phyloP scores from a whole-genome alignment of 1,284 basidiomycete species.

The Limonomyces culmigenus region DNA sequence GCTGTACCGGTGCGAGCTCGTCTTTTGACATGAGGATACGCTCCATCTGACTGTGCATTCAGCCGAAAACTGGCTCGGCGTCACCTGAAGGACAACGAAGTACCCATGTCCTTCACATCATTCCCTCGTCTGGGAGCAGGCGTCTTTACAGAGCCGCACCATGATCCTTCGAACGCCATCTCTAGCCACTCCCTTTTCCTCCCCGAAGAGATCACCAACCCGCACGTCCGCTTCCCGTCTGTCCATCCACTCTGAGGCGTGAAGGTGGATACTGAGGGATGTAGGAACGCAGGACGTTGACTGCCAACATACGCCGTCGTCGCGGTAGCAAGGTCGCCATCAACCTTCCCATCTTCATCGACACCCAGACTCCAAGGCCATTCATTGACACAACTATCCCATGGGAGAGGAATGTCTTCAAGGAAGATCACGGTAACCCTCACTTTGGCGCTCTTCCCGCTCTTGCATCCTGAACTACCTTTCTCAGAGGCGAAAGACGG shows the following conservation, averaged over 20 bases:
- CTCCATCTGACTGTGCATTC: background rate
- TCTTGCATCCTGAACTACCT: no score
- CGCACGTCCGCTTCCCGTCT: slow-evolving; percentile 93
- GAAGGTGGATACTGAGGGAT: slow-evolving; percentile 6
- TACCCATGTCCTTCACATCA: slow-evolving; percentile 89
- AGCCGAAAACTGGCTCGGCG: slow-evolving; percentile 77
- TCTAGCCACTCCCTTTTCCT: slow-evolving; percentile 89
- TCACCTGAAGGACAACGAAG: slow-evolving; percentile 73
- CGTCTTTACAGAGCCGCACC: slow-evolving; percentile 85
- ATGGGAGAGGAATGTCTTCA: slow-evolving; percentile 63
- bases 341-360: slow-evolving; percentile 88
- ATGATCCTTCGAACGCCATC: slow-evolving; percentile 52
- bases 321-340: slow-evolving; percentile 91
- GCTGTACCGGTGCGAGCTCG: slow-evolving; percentile 53
- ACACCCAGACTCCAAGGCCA: slow-evolving; percentile 73
- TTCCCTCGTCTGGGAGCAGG: slow-evolving; percentile 88
- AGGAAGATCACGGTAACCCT: slow-evolving; percentile 59
- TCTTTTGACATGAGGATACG: background rate
- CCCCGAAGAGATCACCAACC: slow-evolving; percentile 92
- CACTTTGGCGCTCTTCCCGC: no score
- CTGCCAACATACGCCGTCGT: slow-evolving; percentile 85
- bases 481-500: slow-evolving; percentile 69
- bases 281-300: slow-evolving; percentile 58
- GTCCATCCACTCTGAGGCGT: slow-evolving; percentile 15
- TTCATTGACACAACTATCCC: slow-evolving; percentile 87